phyloP scores from a whole-genome alignment of 139 green algal species.

The Chlamydomonas sphaeroides region DNA sequence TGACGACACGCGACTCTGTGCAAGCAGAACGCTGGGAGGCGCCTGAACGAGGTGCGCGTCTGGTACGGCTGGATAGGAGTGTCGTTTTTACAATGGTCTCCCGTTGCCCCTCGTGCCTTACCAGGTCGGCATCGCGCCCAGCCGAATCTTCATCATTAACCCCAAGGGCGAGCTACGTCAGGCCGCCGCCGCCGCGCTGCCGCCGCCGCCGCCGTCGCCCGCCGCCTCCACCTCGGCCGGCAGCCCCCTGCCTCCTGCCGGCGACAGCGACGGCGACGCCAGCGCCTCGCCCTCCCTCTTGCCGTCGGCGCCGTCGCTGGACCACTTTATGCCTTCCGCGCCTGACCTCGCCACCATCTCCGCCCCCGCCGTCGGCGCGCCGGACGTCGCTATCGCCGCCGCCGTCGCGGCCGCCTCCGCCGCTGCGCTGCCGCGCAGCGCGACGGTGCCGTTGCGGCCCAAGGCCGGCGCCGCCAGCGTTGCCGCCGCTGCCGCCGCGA shows the following conservation, averaged over 20 bases:
- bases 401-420: neutral
- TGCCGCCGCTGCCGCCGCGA: constrained; percentile 33
- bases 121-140: constrained; percentile 80
- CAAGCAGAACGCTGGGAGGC: too few relatives aligned
- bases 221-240: neutral
- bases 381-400: neutral
- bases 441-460: neutral
- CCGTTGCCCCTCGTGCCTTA: too few relatives aligned
- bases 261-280: neutral
- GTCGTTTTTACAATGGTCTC: too few relatives aligned
- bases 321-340: too few relatives aligned
- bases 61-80: too few relatives aligned
- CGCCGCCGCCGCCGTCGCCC: neutral
- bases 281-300: neutral
- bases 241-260: neutral
- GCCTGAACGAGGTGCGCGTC: too few relatives aligned
- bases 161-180: constrained; percentile 69
- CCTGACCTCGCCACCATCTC: neutral
- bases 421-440: neutral
- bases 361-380: neutral
- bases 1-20: too few relatives aligned
- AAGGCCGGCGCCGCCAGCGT: constrained; percentile 11
- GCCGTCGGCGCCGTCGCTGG: too few relatives aligned
- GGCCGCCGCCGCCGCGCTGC: neutral
- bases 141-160: constrained; percentile 96